Evolutionary conservation across 805 yeast genomes (phyloP).

Genomic region (Candida andamanensis): DNA sequence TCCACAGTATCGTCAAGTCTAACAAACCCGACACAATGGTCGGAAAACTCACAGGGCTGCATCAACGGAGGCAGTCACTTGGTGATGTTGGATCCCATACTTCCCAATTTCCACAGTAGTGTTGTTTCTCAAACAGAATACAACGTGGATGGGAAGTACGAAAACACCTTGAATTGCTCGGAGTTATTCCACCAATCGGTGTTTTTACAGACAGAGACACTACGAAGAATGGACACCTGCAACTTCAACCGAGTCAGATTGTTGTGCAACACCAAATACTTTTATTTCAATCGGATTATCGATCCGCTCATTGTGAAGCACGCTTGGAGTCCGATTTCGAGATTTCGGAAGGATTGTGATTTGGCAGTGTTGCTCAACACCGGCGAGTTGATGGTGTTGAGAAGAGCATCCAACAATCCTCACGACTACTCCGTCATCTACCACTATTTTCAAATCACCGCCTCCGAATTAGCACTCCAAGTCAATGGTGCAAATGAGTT

Average conservation of each 20-base stretch:
- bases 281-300: constrained; percentile 24
- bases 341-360: constrained; percentile 20
- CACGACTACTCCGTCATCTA: no score
- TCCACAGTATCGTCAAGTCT: constrained; percentile 5
- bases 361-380: constrained; percentile 34
- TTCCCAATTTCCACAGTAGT: constrained; percentile 28
- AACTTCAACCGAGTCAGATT: no score
- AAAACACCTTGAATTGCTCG: constrained; percentile 18
- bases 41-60: constrained; percentile 32
- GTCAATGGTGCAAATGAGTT: no score
- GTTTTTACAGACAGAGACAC: constrained; percentile 23
- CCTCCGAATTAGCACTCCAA: no score
- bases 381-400: constrained; percentile 31
- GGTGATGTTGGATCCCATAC: constrained; percentile 33
- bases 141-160: constrained; percentile 1
- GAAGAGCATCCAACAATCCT: constrained; percentile 21
- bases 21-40: constrained; percentile 28
- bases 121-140: constrained; percentile 11
- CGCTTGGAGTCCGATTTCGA: constrained; percentile 26
- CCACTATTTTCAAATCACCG: no score
- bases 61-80: constrained; percentile 29
- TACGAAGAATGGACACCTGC: constrained; percentile 25
- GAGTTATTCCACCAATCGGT: constrained; percentile 21
- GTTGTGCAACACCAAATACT: no score
- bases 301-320: constrained; percentile 32